phyloP scores from a whole-genome alignment of 148 eudicot species.

The Agrostemma githago region DNA sequence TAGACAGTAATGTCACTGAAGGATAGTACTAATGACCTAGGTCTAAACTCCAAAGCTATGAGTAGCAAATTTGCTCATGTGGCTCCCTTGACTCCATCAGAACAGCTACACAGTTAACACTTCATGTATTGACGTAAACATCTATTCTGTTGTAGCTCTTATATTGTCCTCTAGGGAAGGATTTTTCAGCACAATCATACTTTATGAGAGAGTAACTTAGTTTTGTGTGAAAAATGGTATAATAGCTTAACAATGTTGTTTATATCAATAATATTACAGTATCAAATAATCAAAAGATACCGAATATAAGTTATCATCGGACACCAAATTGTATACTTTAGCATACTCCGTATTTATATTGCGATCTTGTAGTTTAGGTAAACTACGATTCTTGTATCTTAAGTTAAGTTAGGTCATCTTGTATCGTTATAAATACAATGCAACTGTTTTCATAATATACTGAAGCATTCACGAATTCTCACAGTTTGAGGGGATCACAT shows the following conservation, averaged over 20 bases:
- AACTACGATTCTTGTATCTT: too few relatives aligned
- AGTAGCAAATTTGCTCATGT: background rate
- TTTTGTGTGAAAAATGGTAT: background rate
- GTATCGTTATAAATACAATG: too few relatives aligned
- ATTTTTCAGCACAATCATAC: background rate
- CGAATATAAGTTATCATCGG: too few relatives aligned
- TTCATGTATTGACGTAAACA: background rate
- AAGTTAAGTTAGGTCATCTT: too few relatives aligned
- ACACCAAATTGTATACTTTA: too few relatives aligned
- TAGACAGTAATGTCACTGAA: background rate
- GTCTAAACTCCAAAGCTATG: background rate
- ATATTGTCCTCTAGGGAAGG: background rate
- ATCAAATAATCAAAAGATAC: too few relatives aligned
- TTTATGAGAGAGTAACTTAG: background rate
- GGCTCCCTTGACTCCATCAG: background rate
- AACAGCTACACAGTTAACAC: background rate
- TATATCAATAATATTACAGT: too few relatives aligned
- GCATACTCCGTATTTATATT: too few relatives aligned
- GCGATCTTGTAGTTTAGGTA: too few relatives aligned
- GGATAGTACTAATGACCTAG: background rate
- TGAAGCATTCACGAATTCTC: too few relatives aligned
- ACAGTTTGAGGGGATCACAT: constrained; percentile 25
- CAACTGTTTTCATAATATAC: too few relatives aligned
- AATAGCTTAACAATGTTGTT: background rate
- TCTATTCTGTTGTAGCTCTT: background rate